A percentile compares a stretch with the other conserved stretches of the same genome.
phyloP scores from a whole-genome alignment of 2,329 filamentous ascomycete species.

The Shiraia bambusicola region DNA sequence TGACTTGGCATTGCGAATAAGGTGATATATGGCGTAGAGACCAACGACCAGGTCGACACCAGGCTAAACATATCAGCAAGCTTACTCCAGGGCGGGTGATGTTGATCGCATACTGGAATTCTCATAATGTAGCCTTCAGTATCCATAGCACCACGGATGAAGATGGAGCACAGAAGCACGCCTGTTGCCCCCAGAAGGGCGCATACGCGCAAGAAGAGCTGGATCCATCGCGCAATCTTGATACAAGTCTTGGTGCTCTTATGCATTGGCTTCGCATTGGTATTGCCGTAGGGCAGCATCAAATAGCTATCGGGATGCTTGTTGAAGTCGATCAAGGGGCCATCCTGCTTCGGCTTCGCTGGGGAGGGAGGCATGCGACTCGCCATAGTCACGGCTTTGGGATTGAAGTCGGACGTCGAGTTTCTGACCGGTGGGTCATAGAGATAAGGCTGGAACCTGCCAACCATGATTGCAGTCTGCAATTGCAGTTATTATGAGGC shows the following conservation, averaged over 20 bases:
- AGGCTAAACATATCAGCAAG: constrained; percentile 56
- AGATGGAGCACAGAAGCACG: constrained; percentile 72
- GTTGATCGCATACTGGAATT: constrained; percentile 63
- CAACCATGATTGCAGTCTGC: constrained; percentile 37
- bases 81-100: neutral
- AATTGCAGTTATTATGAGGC: constrained; percentile 22
- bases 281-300: constrained; percentile 63
- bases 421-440: constrained; percentile 58
- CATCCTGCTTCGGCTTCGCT: constrained; percentile 65
- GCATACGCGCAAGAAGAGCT: constrained; percentile 67
- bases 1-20: constrained; percentile 67
- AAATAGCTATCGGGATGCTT: constrained; percentile 77
- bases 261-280: constrained; percentile 66
- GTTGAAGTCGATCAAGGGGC: constrained; percentile 80
- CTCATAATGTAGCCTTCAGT: constrained; percentile 74
- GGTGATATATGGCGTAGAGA: constrained; percentile 78
- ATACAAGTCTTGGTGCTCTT: constrained; percentile 69
- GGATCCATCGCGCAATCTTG: constrained; percentile 66
- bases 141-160: constrained; percentile 67
- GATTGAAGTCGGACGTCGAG: constrained; percentile 66
- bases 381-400: constrained; percentile 79
- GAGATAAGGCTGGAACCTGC: constrained; percentile 68
- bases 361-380: constrained; percentile 66
- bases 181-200: constrained; percentile 70
- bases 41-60: constrained; percentile 72